These are phyloP conservation scores for Protomyces inouyei DNA, from an alignment of 1,139 yeast species.

Conservation along the genomic window DNA sequence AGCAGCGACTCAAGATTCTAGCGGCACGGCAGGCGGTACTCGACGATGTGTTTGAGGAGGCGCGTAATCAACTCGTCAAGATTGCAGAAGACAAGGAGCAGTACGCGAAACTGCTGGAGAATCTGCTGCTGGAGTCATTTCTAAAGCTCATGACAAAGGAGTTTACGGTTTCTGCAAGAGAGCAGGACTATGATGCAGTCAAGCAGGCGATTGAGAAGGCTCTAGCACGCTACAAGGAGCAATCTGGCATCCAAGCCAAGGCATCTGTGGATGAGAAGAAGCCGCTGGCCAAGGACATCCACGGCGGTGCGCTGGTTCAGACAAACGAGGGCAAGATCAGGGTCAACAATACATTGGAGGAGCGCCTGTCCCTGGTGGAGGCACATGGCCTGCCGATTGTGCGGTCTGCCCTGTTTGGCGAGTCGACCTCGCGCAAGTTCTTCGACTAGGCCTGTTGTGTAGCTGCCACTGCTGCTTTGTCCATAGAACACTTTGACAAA, in stretches of 20 bases:
- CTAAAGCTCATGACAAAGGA: conserved; percentile 67
- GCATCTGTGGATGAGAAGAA: conserved; percentile 51
- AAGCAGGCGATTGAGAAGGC: conserved; percentile 61
- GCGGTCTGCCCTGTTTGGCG: conserved; percentile 82
- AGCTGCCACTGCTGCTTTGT: no score
- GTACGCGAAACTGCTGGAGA: conserved; percentile 66
- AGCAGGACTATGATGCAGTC: conserved; percentile 61
- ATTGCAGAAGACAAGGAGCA: conserved; percentile 51
- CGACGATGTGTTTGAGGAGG: conserved; percentile 65
- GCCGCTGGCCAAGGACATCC: conserved; percentile 54
- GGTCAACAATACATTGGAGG: conserved; percentile 88
- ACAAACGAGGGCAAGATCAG: conserved; percentile 77
- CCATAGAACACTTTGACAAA: no score
- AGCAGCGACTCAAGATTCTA: conserved; percentile 85
- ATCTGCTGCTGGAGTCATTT: conserved; percentile 74
- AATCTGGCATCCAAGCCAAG: conserved; percentile 38
- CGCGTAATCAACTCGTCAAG: conserved; percentile 57
- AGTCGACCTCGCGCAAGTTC: conserved; percentile 73
- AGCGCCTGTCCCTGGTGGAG: conserved; percentile 76
- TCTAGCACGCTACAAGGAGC: conserved; percentile 56
- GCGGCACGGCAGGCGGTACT: conserved; percentile 80
- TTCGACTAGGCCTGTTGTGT: conserved; percentile 50
- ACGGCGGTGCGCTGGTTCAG: conserved; percentile 80
- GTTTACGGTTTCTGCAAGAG: conserved; percentile 62
- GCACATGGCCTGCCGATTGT: conserved; percentile 89